These are phyloP conservation scores for Apiospora malaysiana DNA, from an alignment of 2,329 filamentous ascomycete species.

Conservation along the genomic window DNA sequence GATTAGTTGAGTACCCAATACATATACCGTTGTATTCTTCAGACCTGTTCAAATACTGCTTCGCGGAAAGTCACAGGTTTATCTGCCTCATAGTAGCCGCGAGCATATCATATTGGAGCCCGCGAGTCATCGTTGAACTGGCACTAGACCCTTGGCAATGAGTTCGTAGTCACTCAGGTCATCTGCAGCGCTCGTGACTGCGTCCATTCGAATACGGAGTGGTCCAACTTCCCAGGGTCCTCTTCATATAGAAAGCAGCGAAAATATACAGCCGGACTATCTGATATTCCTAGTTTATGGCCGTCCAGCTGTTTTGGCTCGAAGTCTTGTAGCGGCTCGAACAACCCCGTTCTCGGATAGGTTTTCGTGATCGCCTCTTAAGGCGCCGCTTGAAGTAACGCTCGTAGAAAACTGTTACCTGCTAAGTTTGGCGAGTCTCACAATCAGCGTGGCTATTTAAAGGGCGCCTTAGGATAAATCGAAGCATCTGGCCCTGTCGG, in stretches of 20 bases:
- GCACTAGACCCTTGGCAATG: neutral
- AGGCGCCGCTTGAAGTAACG: too few species aligned
- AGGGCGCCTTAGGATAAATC: neutral
- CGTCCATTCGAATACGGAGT: neutral
- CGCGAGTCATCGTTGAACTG: neutral
- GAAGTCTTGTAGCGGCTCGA: neutral
- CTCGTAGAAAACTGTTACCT: too few species aligned
- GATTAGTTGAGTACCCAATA: too few species aligned
- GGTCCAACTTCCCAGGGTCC: neutral
- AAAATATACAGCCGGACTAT: neutral
- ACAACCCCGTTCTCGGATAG: too few species aligned
- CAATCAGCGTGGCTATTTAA: neutral
- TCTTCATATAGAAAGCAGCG: neutral
- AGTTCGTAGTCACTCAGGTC: neutral
- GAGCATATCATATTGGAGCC: too few species aligned
- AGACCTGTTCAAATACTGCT: too few species aligned
- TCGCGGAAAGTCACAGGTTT: too few species aligned
- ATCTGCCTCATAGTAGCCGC: too few species aligned
- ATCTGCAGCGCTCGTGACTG: neutral
- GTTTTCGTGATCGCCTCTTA: too few species aligned
- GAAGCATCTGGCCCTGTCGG: neutral
- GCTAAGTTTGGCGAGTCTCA: too few species aligned
- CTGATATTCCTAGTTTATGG: neutral
- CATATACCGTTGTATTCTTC: too few species aligned
- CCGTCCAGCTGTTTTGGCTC: neutral